Evolutionary conservation across 805 yeast genomes (phyloP).

Genomic region (Clavispora vitiphila): DNA sequence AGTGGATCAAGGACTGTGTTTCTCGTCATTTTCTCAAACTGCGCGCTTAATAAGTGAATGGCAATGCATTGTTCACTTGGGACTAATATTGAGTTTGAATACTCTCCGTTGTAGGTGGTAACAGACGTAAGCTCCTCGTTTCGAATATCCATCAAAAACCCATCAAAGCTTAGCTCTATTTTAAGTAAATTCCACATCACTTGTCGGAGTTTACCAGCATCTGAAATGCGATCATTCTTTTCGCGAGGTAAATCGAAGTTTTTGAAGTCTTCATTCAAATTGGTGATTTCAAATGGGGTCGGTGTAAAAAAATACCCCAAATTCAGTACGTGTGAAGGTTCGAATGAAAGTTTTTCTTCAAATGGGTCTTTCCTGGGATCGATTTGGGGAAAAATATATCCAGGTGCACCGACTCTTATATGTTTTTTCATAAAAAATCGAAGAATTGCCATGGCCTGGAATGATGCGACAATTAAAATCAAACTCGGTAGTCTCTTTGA

Average conservation of each 20-base stretch:
- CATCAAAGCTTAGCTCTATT: background rate
- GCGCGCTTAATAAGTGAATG: background rate
- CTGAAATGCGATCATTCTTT: background rate
- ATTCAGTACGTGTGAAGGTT: background rate
- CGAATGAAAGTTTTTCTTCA: background rate
- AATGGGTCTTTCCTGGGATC: background rate
- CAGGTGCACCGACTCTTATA: background rate
- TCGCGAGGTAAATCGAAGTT: slow-evolving; percentile 20
- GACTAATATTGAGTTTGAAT: slow-evolving; percentile 1
- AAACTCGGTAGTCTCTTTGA: slow-evolving; percentile 4
- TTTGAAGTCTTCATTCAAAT: slow-evolving; percentile 17
- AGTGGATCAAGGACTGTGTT: background rate
- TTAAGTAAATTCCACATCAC: background rate
- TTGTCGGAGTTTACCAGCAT: background rate
- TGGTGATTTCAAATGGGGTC: slow-evolving; percentile 22
- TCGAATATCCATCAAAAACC: background rate
- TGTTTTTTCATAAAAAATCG: slow-evolving; percentile 11
- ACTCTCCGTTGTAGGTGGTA: background rate
- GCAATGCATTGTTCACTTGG: slow-evolving; percentile 15
- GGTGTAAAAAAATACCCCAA: slow-evolving; percentile 7
- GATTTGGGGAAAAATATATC: background rate
- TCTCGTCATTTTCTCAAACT: background rate
- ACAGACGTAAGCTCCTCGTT: background rate
- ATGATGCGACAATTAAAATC: slow-evolving; percentile 8
- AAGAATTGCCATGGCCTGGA: slow-evolving; percentile 12